These are phyloP conservation scores for Fusarium pseudoanthophilum DNA, from an alignment of 2,329 filamentous ascomycete species.

Conservation along the genomic window DNA sequence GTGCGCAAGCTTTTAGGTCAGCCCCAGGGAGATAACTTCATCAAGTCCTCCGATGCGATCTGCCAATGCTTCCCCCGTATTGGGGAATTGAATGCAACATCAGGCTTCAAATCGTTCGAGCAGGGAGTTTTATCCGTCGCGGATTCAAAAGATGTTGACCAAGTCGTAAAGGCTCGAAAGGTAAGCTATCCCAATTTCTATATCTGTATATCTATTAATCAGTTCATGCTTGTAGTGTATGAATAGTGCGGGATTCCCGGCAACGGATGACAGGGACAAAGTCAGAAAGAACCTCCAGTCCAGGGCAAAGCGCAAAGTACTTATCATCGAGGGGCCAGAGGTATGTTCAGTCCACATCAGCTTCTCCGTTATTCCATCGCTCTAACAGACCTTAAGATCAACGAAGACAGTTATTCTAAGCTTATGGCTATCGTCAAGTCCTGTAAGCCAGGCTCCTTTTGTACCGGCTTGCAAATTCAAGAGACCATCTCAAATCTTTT, in stretches of 20 bases:
- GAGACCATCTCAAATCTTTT: not conserved
- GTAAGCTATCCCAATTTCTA: not conserved
- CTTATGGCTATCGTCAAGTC: not conserved
- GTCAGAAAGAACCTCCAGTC: not conserved
- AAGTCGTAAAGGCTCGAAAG: not conserved
- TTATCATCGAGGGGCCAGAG: not conserved
- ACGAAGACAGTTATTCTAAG: not conserved
- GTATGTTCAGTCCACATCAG: not conserved
- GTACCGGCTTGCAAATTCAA: not conserved
- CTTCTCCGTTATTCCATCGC: not conserved
- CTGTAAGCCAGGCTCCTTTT: not conserved
- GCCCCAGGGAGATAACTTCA: not conserved
- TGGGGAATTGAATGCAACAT: not conserved
- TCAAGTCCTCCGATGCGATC: not conserved
- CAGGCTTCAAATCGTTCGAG: not conserved
- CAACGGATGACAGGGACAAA: not conserved
- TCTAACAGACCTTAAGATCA: not conserved
- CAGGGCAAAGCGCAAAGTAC: not conserved
- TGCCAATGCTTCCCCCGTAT: not conserved
- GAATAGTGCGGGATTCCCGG: not conserved
- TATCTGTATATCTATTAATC: not conserved
- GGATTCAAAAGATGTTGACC: not conserved
- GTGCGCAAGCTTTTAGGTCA: not conserved
- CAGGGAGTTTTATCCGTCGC: not conserved
- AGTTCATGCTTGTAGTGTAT: not conserved